phyloP scores from a whole-genome alignment of 2,329 filamentous ascomycete species.

The Bipolaris oryzae region DNA sequence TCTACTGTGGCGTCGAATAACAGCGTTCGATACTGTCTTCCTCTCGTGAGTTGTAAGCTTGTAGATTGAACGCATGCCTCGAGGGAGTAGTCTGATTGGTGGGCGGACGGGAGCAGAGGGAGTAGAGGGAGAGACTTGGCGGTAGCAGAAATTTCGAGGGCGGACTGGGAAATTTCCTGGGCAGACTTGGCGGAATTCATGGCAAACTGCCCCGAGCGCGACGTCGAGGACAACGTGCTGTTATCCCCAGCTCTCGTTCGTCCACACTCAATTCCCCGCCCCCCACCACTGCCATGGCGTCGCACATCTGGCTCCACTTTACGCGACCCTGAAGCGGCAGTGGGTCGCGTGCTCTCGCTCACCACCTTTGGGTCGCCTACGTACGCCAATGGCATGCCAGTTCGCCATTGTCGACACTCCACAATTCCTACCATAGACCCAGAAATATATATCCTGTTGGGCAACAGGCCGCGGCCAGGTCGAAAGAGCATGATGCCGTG shows the following conservation, averaged over 20 bases:
- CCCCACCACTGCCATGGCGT: slow-evolving; percentile 6
- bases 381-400: slow-evolving; percentile 6
- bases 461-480: background rate
- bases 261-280: background rate
- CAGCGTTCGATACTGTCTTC: background rate
- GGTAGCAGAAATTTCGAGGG: slow-evolving; percentile 11
- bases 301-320: background rate
- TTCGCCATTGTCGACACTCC: background rate
- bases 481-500: slow-evolving; percentile 7
- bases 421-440: background rate
- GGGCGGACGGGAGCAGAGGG: background rate
- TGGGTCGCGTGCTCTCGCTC: slow-evolving; percentile 1
- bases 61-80: slow-evolving; percentile 1
- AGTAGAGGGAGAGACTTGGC: slow-evolving; percentile 2
- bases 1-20: background rate
- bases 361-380: background rate
- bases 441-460: background rate
- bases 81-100: slow-evolving; percentile 1
- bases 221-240: slow-evolving; percentile 4
- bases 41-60: slow-evolving; percentile 1
- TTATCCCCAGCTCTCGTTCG: slow-evolving; percentile 4
- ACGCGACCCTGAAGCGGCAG: background rate
- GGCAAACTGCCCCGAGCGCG: background rate
- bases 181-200: slow-evolving; percentile 5
- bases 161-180: background rate